phyloP scores from a whole-genome alignment of 768 basidiomycete genomes.

The Hygrocybe coccinea region DNA sequence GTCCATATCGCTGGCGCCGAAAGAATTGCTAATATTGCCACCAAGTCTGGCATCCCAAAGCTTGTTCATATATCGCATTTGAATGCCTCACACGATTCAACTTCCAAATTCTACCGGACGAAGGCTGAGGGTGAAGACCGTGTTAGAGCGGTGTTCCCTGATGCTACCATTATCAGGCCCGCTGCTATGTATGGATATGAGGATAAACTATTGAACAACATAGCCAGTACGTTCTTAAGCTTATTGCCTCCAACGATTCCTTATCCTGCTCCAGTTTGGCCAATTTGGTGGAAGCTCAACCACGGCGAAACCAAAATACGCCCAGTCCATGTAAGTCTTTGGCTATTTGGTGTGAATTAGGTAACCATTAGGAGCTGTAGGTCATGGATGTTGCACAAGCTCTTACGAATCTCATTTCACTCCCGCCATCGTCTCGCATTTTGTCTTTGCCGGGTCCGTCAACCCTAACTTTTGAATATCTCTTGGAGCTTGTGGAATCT shows the following conservation, averaged over 20 bases:
- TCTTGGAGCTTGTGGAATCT: constrained; percentile 70
- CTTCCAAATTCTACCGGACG: constrained; percentile 79
- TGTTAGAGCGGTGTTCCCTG: constrained; percentile 77
- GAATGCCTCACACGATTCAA: constrained; percentile 75
- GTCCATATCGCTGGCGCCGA: constrained; percentile 82
- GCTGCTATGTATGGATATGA: constrained; percentile 88
- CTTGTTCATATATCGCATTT: constrained; percentile 94
- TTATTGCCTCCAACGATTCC: constrained; percentile 8
- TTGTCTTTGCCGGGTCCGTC: constrained; percentile 86
- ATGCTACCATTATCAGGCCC: constrained; percentile 85
- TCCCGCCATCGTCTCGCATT: constrained; percentile 59
- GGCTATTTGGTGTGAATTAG: background rate
- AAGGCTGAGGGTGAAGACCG: constrained; percentile 88
- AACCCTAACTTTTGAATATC: constrained; percentile 75
- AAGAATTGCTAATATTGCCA: constrained; percentile 79
- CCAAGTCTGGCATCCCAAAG: constrained; percentile 70
- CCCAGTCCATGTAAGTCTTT: constrained; percentile 76
- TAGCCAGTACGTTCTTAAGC: constrained; percentile 62
- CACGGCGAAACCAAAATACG: constrained; percentile 79
- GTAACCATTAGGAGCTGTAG: constrained; percentile 35
- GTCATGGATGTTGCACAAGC: constrained; percentile 93
- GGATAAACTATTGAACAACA: constrained; percentile 89
- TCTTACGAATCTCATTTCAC: constrained; percentile 67
- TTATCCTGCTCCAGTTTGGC: constrained; percentile 56
- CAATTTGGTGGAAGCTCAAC: constrained; percentile 94